Base-by-base conservation (phyloP, 148 eudicot genomes). In the Arctostaphylos glauca region DNA sequence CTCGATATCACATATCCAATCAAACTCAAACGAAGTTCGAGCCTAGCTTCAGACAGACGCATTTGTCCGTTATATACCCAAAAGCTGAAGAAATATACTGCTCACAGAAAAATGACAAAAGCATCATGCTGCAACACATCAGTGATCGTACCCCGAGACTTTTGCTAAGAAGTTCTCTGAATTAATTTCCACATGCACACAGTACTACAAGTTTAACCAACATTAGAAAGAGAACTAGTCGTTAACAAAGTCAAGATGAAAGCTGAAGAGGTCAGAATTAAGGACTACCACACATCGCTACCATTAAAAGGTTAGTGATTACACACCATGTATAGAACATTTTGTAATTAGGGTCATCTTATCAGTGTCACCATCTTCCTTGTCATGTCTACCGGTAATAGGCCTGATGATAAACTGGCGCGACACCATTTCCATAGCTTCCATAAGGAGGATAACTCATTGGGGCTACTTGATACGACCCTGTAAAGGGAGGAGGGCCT, bases 291-390 rank as follows among this genome's bases (percentile, higher is more conserved):
- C 93, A 92, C 92, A 88, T 86, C 80, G 89, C 92, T 91, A 90
- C 93, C 89, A 88, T 88, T 86, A 90, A 90, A 86, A 90, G 92
- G 91, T 93, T 90, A 91, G 94, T 81, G 91, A 91, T 91, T 91
- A 92, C 95, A 92, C 79, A 87, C 87, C 90, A 87, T 87, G 82
- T 84, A 74, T 72, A 83, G 50, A 83, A 77, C 74, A 73, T 64
- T 79, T 74, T 31, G 64, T 52, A 72, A 80, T 31, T 76, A 76
- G 46, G 76, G 90, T 88, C 88, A 87, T 89, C 70, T 81, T 85
- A 88, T 89, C 90, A 87, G 90, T 85, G 88, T 90, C 89, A 79
- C 84, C 86, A 86, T 90, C 83, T 87, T 83, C 23, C 52, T 86
- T 81, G 93, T 90, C 89, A 85, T 64, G 60, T 83, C 89, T 81